Evolutionary conservation across 1,139 yeast genomes (phyloP).

Genomic region (Zygosaccharomyces sapae): DNA sequence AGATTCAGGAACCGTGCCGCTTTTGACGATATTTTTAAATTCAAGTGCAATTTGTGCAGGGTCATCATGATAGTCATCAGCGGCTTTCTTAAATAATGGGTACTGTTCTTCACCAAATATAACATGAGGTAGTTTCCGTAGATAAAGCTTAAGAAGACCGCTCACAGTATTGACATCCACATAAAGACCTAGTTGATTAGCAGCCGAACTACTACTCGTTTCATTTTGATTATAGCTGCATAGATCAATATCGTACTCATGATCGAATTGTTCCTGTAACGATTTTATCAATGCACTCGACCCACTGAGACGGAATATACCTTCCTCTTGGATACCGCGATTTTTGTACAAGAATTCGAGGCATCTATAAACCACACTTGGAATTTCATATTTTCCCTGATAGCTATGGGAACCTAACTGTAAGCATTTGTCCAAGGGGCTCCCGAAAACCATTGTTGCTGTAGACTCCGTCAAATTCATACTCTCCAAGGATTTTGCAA

Average conservation of each 20-base stretch:
- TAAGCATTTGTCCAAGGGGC: conserved; percentile 53
- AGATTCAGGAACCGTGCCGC: conserved; percentile 43
- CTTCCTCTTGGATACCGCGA: conserved; percentile 81
- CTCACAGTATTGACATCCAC: conserved; percentile 72
- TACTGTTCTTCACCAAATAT: conserved; percentile 54
- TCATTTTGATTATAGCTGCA: conserved; percentile 29
- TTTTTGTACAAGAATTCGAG: conserved; percentile 61
- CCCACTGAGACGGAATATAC: conserved; percentile 87
- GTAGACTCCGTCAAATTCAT: conserved; percentile 27
- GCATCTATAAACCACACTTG: conserved; percentile 76
- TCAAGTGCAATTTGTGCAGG: conserved; percentile 34
- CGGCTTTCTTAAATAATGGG: conserved; percentile 38
- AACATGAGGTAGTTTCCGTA: conserved; percentile 65
- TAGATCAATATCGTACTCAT: conserved; percentile 65
- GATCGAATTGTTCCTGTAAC: conserved; percentile 66
- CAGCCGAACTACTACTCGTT: conserved; percentile 32
- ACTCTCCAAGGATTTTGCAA: conserved; percentile 29
- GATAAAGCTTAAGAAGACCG: conserved; percentile 68
- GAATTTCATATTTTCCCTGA: conserved; percentile 48
- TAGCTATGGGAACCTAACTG: conserved; percentile 47
- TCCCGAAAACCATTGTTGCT: conserved; percentile 53
- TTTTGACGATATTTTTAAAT: conserved; percentile 33
- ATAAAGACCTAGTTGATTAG: conserved; percentile 16
- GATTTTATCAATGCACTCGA: conserved; percentile 73
- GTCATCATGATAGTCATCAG: conserved; percentile 35